Percentiles rank a stretch among this genome's conserved stretches.
Evolutionary conservation across 208 protist genomes (phyloP).

Genomic region (Balamuthia mandrillaris): DNA sequence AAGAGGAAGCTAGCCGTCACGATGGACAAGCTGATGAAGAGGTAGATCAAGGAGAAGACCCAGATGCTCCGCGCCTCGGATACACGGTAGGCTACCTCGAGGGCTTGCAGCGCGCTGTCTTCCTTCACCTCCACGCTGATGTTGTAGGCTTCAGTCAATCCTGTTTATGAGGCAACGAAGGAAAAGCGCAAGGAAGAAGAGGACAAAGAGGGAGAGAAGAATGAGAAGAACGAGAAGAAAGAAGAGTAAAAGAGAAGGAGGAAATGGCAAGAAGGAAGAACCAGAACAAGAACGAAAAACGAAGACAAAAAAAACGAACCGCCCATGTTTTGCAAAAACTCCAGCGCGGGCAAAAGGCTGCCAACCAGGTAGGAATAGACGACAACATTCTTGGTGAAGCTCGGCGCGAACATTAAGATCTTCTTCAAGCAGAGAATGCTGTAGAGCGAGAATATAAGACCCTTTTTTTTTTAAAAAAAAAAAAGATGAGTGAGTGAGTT

Average conservation of each 20-base stretch:
- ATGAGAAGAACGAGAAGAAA: neutral
- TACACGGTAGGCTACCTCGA: no score
- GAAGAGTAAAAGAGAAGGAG: no score
- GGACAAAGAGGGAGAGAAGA: neutral
- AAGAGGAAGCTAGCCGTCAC: neutral
- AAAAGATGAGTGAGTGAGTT: neutral
- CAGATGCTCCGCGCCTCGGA: slow-evolving; percentile 14
- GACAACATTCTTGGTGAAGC: slow-evolving; percentile 9
- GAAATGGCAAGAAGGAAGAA: neutral
- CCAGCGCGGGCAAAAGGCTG: neutral
- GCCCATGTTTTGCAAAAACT: slow-evolving; percentile 6
- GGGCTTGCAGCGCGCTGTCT: no score
- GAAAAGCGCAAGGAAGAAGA: no score
- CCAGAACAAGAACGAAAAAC: neutral
- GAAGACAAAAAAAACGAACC: neutral
- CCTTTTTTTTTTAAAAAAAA: neutral
- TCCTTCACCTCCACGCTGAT: no score
- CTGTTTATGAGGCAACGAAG: neutral
- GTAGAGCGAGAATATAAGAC: slow-evolving; percentile 14
- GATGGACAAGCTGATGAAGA: neutral
- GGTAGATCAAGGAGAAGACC: slow-evolving; percentile 13
- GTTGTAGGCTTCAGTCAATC: neutral
- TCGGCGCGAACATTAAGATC: slow-evolving; percentile 15
- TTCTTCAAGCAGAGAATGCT: slow-evolving; percentile 8
- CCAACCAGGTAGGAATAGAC: neutral